Conservation (phyloP, 805 yeast genomes). For the Hanseniaspora pseudoguilliermondii region DNA sequence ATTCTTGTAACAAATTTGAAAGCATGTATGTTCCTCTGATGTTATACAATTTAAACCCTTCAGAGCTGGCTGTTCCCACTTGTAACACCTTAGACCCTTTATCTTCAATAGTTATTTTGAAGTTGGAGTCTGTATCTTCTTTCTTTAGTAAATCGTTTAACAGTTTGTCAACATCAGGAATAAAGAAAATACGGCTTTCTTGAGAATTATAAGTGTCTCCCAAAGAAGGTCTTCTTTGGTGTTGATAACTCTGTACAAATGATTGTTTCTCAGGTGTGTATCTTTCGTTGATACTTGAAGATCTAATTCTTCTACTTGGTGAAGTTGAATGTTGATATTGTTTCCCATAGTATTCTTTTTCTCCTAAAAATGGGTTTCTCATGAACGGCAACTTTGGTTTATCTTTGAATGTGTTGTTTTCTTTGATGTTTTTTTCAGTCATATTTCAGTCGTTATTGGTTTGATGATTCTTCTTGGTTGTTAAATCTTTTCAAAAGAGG, state of each 20-base stretch:
- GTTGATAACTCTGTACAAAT: slow-evolving; percentile 16
- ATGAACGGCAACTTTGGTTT: neutral
- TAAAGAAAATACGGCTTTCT: slow-evolving; percentile 40
- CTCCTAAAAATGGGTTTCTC: slow-evolving; percentile 10
- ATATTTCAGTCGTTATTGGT: neutral
- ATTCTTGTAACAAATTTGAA: slow-evolving; percentile 73
- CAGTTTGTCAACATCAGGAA: slow-evolving; percentile 63
- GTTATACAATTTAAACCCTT: slow-evolving; percentile 61
- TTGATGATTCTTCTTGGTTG: no score
- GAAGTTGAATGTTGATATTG: slow-evolving; percentile 11
- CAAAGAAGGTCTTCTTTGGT: slow-evolving; percentile 41
- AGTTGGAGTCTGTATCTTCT: slow-evolving; percentile 78
- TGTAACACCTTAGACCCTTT: slow-evolving; percentile 71
- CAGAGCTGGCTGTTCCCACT: slow-evolving; percentile 72
- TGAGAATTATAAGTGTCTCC: slow-evolving; percentile 34
- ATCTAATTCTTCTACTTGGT: slow-evolving; percentile 12
- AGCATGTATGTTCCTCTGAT: slow-evolving; percentile 83
- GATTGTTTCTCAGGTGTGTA: slow-evolving; percentile 3
- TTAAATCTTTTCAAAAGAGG: no score
- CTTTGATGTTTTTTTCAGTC: neutral
- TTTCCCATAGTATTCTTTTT: slow-evolving; percentile 11
- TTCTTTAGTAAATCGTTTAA: slow-evolving; percentile 51
- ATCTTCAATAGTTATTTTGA: slow-evolving; percentile 76
- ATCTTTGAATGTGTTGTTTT: neutral
- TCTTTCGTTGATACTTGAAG: slow-evolving; percentile 9